These are phyloP conservation scores for Trichophyton simii DNA, from an alignment of 2,329 filamentous ascomycete genomes.

Conservation along the genomic window DNA sequence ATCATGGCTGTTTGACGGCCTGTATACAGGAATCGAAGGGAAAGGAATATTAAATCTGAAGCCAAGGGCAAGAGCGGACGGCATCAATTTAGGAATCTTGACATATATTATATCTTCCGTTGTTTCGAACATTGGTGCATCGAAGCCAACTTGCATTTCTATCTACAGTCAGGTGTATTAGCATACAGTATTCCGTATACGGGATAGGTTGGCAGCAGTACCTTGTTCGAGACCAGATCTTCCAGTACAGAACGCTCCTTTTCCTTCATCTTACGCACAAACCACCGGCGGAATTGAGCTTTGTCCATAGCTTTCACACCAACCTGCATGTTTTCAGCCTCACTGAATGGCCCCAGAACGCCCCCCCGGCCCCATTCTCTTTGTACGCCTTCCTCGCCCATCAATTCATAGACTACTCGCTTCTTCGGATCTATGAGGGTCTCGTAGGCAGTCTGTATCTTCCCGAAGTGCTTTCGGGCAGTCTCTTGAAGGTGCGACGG, in stretches of 20 bases:
- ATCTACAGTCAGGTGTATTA: slow-evolving; percentile 16
- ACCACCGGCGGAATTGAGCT: slow-evolving; percentile 32
- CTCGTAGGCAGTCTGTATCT: slow-evolving; percentile 32
- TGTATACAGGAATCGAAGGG: slow-evolving; percentile 16
- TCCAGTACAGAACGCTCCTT: slow-evolving; percentile 28
- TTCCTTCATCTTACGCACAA: slow-evolving; percentile 29
- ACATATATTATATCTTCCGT: slow-evolving; percentile 21
- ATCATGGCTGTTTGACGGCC: slow-evolving; percentile 10
- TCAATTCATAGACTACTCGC: slow-evolving; percentile 31
- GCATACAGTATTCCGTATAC: background rate
- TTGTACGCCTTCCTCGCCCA: slow-evolving; percentile 30
- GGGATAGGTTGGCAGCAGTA: slow-evolving; percentile 16
- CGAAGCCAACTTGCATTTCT: slow-evolving; percentile 22
- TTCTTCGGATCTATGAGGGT: slow-evolving; percentile 31
- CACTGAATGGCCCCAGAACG: slow-evolving; percentile 23
- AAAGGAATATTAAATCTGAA: slow-evolving; percentile 27
- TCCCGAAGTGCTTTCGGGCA: slow-evolving; percentile 27
- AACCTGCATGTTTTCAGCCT: slow-evolving; percentile 21
- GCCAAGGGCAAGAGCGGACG: slow-evolving; percentile 18
- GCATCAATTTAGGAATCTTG: slow-evolving; percentile 18
- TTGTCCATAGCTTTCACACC: slow-evolving; percentile 28
- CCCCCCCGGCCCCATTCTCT: slow-evolving; percentile 23
- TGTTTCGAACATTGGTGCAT: slow-evolving; percentile 24
- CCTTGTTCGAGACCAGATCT: slow-evolving; percentile 26
- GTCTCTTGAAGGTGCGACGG: slow-evolving; percentile 26